Base-by-base conservation (phyloP, 1,139 yeast species). In the Taphrina betulina region DNA sequence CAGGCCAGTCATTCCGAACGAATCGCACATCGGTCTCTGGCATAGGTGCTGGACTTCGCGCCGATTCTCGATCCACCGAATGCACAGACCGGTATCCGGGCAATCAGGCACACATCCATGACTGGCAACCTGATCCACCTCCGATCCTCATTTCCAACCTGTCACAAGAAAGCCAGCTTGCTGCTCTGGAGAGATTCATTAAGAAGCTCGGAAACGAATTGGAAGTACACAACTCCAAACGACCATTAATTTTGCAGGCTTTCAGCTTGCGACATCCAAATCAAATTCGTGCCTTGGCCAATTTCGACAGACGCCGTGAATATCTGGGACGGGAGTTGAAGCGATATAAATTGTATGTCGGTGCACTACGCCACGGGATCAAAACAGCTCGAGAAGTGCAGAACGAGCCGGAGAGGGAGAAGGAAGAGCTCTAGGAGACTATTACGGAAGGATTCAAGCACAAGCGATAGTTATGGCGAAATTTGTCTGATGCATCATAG, bases 261-360 rank as follows among this genome's bases (percentile, higher is more conserved):
- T 65, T 69, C 60, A 63, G 63, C 36, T 62, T 68, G 3, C 58
- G 62, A 5, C 60, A 60, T 24, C 58, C 64, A 14, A 67, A 67
- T 20, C 60, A 63, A 5, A 55, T 65, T n/a, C 63, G 68, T 8
- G 72, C 69, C 1, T 63, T 63, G 46, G 34, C 59, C 42, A 71
- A 71, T 58, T 71, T 72, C 72, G 71, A 69, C 43, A 61, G 62
- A 42, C 63, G 66, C 45, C 64, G 66, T 12, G 68, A 65, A 43
- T 66, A 66, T 51, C 57, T 71, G 53, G 60, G 66, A 46, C 61
- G 62, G 28, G 72, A 70, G 60, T 62, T 65, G 12, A 65, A 65
- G 56, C 70, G 69, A 61, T 70, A 69, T 58, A 64, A 63, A 14
- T 60, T 64, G 7, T 70, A 71, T 34, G 36, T 40, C 3, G 40